Evolutionary conservation across 495 filamentous ascomycete genomes (phyloP), one percentile per base, ranked within the genome.

Genomic region (Aspergillus avenaceus): DNA sequence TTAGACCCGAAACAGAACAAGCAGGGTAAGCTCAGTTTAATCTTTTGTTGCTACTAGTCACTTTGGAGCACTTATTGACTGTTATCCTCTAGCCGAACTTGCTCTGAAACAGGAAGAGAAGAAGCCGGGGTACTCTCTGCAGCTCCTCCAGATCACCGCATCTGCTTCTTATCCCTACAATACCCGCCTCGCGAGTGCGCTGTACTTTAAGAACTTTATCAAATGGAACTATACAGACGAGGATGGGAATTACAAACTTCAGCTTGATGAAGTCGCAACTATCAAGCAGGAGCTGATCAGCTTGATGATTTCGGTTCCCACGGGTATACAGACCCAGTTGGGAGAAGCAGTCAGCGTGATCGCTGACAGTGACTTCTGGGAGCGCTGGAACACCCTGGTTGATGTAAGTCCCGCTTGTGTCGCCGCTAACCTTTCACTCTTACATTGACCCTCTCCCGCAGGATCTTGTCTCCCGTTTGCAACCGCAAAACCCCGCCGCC

Each of bases 161-260:
- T 79, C 83, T 53, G 82, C 83, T 18, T 65, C 73, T 22, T 81
- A 82, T 51, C 82, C 86, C 8, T 66, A 73, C 42, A 90, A 88
- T 58, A 90, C 84, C 54, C 84, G 95, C 22, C 86, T 97, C 37
- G 81, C 93, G n/a, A 87, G 87, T 59, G 90, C 93, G 23, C 77
- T 99, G 40, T 95, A 84, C 73, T 97, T 99, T 79, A 99, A 99
- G 73, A 99, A 99, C 71, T 91, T 92, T 64, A 90, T 99, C 59
- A 87, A 84, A 70, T 79, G 86, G 55, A 93, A 89, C 76, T 97
- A 90, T 82, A 85, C 85, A 19, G 90, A 97, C 67, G 92, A 95
- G 61, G 88, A 97, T 61, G 90, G 95, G 59, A 84, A 83, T 60
- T 87, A 97, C 77, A 91, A 88, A 69, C 80, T 99, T 13, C 83